Evolutionary conservation across 2,329 filamentous ascomycete genomes (phyloP).

Genomic region (Fusarium luffae): DNA sequence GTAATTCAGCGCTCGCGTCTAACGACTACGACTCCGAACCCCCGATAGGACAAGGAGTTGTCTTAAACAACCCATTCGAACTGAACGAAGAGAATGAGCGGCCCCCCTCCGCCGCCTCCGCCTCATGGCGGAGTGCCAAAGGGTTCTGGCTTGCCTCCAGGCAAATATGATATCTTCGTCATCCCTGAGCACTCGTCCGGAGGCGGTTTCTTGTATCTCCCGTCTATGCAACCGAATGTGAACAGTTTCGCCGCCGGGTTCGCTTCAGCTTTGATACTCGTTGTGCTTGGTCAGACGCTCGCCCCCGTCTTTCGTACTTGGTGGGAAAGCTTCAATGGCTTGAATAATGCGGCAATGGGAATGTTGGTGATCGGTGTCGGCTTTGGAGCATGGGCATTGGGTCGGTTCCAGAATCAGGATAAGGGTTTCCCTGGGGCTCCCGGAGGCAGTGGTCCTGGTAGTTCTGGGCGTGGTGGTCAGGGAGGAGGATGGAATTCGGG

Average conservation of each 20-base stretch:
- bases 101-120: conserved; percentile 85
- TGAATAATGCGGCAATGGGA: conserved; percentile 78
- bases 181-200: conserved; percentile 93
- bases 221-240: conserved; percentile 83
- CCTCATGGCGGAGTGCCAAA: conserved; percentile 85
- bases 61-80: conserved; percentile 24
- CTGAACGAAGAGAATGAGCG: conserved; percentile 56
- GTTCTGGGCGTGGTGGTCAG: conserved; percentile 38
- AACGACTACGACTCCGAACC: conserved; percentile 22
- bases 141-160: conserved; percentile 77
- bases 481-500: conserved; percentile 49
- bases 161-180: conserved; percentile 97
- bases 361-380: conserved; percentile 79
- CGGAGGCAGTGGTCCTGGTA: conserved; percentile 37
- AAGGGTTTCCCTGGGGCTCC: conserved; percentile 25
- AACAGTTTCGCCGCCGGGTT: conserved; percentile 94
- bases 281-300: conserved; percentile 78
- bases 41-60: conserved; percentile 20
- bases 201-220: conserved; percentile 92
- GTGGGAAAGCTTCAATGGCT: conserved; percentile 76
- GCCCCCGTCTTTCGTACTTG: conserved; percentile 79
- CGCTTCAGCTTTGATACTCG: conserved; percentile 76
- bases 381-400: conserved; percentile 77
- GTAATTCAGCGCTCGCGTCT: conserved; percentile 42
- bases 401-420: conserved; percentile 52